phyloP scores from a whole-genome alignment of 805 yeast genomes.

The Saccharomycopsis sp. region DNA sequence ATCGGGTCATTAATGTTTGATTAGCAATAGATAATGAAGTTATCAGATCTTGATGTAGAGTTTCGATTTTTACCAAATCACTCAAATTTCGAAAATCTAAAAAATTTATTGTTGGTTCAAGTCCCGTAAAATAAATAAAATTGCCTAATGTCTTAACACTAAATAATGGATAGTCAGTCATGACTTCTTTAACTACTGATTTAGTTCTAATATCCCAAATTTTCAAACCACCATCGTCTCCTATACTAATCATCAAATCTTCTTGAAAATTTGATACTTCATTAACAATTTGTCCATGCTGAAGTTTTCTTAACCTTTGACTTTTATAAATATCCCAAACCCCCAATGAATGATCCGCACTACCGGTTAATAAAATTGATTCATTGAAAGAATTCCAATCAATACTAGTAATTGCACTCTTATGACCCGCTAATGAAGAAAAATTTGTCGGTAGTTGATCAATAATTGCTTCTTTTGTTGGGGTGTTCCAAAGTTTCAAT shows the following conservation, averaged over 20 bases:
- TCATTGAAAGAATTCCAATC: slow-evolving; percentile 41
- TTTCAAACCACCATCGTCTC: slow-evolving; percentile 53
- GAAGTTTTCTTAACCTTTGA: slow-evolving; percentile 39
- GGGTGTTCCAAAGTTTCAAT: slow-evolving; percentile 27
- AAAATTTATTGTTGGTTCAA: slow-evolving; percentile 52
- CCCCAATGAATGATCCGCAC: slow-evolving; percentile 54
- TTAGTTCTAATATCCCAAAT: slow-evolving; percentile 63
- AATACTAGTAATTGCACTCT: slow-evolving; percentile 52
- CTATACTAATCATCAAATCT: slow-evolving; percentile 35
- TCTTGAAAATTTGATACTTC: slow-evolving; percentile 31
- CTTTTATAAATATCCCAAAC: slow-evolving; percentile 57
- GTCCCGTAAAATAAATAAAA: slow-evolving; percentile 46
- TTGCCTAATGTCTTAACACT: slow-evolving; percentile 26
- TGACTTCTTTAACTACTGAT: slow-evolving; percentile 28
- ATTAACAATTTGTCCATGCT: slow-evolving; percentile 45
- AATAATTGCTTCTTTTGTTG: slow-evolving; percentile 21
- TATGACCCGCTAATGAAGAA: slow-evolving; percentile 45
- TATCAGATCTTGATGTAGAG: slow-evolving; percentile 39
- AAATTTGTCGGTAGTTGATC: slow-evolving; percentile 25
- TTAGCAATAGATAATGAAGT: slow-evolving; percentile 43
- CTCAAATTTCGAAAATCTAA: slow-evolving; percentile 43
- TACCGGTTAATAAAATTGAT: slow-evolving; percentile 33
- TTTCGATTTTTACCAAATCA: slow-evolving; percentile 28
- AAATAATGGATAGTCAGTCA: slow-evolving; percentile 51
- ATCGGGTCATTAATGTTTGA: slow-evolving; percentile 36